Base-by-base conservation (phyloP, 225 moss, liverwort and hornwort genomes). In the Antitrichia curtipendula region DNA sequence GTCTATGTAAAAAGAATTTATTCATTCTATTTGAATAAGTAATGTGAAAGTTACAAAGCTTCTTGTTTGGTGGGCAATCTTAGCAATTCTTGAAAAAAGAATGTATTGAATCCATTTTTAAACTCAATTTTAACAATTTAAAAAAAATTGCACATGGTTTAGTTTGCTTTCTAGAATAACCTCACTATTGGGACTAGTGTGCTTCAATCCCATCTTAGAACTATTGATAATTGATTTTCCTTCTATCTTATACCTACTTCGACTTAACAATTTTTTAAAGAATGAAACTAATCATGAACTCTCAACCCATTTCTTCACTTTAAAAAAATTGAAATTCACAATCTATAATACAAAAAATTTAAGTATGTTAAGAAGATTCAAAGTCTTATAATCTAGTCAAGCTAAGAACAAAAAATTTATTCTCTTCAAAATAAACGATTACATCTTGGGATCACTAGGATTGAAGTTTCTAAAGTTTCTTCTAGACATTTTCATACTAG, bases 101-200 rank as follows among this genome's bases (percentile, higher is more conserved):
- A 12, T 36, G 3, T 12, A n/a, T n/a, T 21, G 4, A 3, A 40
- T 68, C 2, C 1, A 1, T 23, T 7, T 68, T 13, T 38, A 0
- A 40, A 40, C 0, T 68, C 23, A 40, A 23, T 23, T 22, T 23
- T 23, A 68, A 24, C 4, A 38, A 3, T 23, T 38, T 68, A 1
- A 38, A 68, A 68, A 7, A 22, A 50, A 0, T 66, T 66, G 22
- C 23, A 13, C 4, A 68, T 22, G 38, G 13, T 38, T 38, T 68
- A 22, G 0, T 38, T 68, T 28, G 6, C 14, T 72, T 7, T 43
- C 10, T 45, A 45, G 6, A 28, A 27, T 3, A 28, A 45, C 41
- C 6, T 28, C 10, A 16, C 0, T 9, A 0, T 28, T 45, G 6
- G 10, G 5, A 72, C 0, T 17, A 9, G 9, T 43, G 5, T 17